Evolutionary conservation across 129 eudicot genomes (phyloP).

Genomic region (Flaveria bidentis): DNA sequence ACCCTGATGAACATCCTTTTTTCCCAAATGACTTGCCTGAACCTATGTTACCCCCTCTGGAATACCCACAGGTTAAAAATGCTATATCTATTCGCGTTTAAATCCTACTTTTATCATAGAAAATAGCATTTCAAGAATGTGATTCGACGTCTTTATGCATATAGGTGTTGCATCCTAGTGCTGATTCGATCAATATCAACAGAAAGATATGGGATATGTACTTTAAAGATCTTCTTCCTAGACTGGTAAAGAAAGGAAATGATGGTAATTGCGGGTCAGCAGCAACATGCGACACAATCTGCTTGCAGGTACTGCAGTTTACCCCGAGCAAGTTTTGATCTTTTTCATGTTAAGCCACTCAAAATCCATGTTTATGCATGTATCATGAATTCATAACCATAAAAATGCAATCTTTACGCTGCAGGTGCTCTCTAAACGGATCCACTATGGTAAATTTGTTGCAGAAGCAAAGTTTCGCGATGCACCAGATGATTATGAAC

Average conservation of each 20-base stretch:
- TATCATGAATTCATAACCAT: neutral
- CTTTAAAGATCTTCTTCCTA: constrained; percentile 71
- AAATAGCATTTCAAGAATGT: neutral
- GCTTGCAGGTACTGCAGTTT: constrained; percentile 66
- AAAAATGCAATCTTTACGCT: constrained; percentile 17
- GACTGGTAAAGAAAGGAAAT: constrained; percentile 73
- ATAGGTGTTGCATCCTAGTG: constrained; percentile 75
- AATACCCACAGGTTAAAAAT: constrained; percentile 73
- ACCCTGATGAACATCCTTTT: constrained; percentile 98
- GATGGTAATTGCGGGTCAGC: constrained; percentile 86
- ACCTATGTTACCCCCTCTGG: constrained; percentile 86
- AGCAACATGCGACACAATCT: constrained; percentile 73
- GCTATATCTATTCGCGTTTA: constrained; percentile 10
- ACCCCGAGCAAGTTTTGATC: neutral
- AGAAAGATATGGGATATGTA: constrained; percentile 73
- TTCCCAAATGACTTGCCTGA: constrained; percentile 73
- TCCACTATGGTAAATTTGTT: constrained; percentile 85
- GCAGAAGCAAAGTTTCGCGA: constrained; percentile 86
- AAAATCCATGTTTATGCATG: constrained; percentile 1
- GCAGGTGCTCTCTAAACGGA: constrained; percentile 76
- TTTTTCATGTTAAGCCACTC: neutral
- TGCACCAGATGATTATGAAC: constrained; percentile 58
- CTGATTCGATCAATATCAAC: constrained; percentile 74
- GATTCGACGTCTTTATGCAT: constrained; percentile 16
- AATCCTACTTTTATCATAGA: neutral